A percentile compares a stretch with the other conserved stretches of the same genome.
phyloP scores from a whole-genome alignment of 2,329 filamentous ascomycete genomes.

The Claviceps paspali region DNA sequence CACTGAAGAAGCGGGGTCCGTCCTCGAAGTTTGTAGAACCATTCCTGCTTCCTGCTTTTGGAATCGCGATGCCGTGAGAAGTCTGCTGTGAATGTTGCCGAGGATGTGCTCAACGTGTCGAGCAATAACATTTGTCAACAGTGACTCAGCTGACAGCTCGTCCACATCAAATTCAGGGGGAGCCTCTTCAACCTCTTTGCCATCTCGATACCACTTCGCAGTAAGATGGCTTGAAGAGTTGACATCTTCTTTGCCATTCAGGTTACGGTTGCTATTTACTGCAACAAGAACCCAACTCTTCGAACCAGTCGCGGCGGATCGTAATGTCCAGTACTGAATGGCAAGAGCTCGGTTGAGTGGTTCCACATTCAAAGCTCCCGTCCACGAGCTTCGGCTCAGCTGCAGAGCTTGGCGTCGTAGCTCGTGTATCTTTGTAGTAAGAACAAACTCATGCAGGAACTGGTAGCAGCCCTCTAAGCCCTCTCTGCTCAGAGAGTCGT shows the following conservation, averaged over 20 bases:
- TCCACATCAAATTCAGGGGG: constrained; percentile 52
- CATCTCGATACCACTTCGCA: constrained; percentile 73
- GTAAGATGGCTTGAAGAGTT: constrained; percentile 39
- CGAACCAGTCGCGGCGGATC: constrained; percentile 32
- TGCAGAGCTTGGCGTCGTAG: constrained; percentile 62
- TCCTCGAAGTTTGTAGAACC: constrained; percentile 38
- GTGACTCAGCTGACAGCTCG: constrained; percentile 54
- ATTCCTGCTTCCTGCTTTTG: constrained; percentile 42
- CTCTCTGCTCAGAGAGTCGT: constrained; percentile 51
- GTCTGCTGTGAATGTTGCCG: constrained; percentile 43
- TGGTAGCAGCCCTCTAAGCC: constrained; percentile 71
- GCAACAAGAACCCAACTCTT: constrained; percentile 92
- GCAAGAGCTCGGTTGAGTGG: constrained; percentile 66
- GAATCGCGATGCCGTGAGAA: constrained; percentile 47
- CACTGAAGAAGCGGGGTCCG: constrained; percentile 50
- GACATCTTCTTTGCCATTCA: constrained; percentile 22
- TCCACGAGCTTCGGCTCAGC: constrained; percentile 59
- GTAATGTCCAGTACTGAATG: constrained; percentile 78
- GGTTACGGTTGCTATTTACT: constrained; percentile 49
- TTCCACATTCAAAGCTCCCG: constrained; percentile 62
- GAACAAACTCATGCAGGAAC: constrained; percentile 70
- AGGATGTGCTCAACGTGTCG: constrained; percentile 61
- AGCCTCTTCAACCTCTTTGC: constrained; percentile 55
- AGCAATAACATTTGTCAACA: constrained; percentile 61
- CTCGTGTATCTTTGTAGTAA: constrained; percentile 82